Conservation (phyloP, 495 filamentous ascomycete species). For the Penicillium desertorum region DNA sequence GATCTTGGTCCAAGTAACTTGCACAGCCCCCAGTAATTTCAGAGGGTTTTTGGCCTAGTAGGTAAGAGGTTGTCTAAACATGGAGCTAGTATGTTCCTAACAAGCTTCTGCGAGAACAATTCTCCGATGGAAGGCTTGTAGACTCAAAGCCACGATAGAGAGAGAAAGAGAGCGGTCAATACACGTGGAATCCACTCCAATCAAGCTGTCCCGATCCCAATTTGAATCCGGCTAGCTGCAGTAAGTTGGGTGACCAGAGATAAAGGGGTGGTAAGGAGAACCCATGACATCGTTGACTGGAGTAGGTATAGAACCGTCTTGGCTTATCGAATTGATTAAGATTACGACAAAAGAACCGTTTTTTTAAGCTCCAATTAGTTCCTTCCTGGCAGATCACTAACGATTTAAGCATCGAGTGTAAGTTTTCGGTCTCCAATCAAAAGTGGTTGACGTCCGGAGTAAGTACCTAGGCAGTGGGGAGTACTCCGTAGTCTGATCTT, state of each 20-base stretch:
- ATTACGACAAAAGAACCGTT: neutral
- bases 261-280: neutral
- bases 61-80: neutral
- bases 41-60: neutral
- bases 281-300: neutral
- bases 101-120: too few relatives aligned
- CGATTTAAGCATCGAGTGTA: neutral
- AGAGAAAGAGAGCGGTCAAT: neutral
- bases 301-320: neutral
- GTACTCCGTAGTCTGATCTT: neutral
- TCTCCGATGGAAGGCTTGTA: neutral
- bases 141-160: neutral
- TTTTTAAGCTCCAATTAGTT: neutral
- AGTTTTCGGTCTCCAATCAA: neutral
- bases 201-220: neutral
- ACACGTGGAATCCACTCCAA: neutral
- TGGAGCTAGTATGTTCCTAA: too few relatives aligned
- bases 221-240: neutral
- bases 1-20: neutral
- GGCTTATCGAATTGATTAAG: neutral
- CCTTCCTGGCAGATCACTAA: neutral
- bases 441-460: neutral
- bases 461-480: neutral
- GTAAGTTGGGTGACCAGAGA: neutral
- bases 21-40: neutral